These are phyloP conservation scores for Fragosphaeria purpurea DNA, from an alignment of 2,329 filamentous ascomycete genomes.

Conservation along the genomic window DNA sequence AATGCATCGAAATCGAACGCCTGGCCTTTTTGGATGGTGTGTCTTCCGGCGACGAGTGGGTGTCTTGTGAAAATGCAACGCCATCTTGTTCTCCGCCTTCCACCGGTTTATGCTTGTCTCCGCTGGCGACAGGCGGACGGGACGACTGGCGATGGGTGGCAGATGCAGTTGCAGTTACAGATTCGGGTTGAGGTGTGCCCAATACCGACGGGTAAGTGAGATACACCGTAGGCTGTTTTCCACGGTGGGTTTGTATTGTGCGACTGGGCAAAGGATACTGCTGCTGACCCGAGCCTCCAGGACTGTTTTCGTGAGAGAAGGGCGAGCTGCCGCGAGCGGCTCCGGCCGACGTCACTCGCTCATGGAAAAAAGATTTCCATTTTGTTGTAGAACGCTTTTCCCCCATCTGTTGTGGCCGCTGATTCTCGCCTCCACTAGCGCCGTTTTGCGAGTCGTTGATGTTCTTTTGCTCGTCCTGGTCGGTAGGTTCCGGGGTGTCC, in stretches of 20 bases:
- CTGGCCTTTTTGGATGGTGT: conserved; percentile 35
- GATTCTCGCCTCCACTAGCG: neutral
- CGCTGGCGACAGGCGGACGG: neutral
- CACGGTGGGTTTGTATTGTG: conserved; percentile 17
- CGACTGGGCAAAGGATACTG: conserved; percentile 19
- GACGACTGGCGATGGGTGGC: conserved; percentile 5
- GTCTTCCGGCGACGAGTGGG: conserved; percentile 20
- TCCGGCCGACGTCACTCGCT: conserved; percentile 22
- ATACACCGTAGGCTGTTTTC: conserved; percentile 21
- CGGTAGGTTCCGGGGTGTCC: conserved; percentile 9
- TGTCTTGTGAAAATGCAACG: neutral
- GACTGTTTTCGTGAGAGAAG: conserved; percentile 21
- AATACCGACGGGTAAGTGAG: conserved; percentile 24
- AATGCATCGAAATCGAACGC: conserved; percentile 50
- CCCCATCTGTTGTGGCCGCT: neutral
- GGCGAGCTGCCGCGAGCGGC: conserved; percentile 19
- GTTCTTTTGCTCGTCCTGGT: conserved; percentile 7
- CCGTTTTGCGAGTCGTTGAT: neutral
- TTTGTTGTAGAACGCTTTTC: conserved; percentile 15
- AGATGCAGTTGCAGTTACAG: conserved; percentile 6
- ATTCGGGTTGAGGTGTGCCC: conserved; percentile 10
- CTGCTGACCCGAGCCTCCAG: conserved; percentile 18
- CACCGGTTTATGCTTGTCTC: neutral
- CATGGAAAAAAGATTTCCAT: conserved; percentile 52
- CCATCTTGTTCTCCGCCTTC: neutral